A percentile compares a stretch with the other conserved stretches of the same genome.
Evolutionary conservation across 208 protist genomes (phyloP).

Genomic region (Crithidia thermophila): DNA sequence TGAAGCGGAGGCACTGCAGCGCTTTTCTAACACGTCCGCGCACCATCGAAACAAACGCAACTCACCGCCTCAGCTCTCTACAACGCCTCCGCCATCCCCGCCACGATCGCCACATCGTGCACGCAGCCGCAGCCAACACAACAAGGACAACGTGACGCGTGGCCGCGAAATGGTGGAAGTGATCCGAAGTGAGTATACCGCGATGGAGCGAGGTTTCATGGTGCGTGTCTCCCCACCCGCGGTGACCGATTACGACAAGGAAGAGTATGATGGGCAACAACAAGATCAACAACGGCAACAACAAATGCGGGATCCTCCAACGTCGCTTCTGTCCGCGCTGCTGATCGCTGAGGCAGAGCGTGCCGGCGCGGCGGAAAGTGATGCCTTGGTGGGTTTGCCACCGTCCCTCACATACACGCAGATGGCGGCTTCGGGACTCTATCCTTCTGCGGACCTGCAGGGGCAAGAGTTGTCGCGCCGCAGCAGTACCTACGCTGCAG

Average conservation of each 20-base stretch:
- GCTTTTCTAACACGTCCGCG: conserved; percentile 34
- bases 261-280: no score
- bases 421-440: not conserved
- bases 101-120: no score
- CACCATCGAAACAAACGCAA: conserved; percentile 9
- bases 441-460: not conserved
- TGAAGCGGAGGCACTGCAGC: conserved; percentile 20
- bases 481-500: no score
- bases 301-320: not conserved
- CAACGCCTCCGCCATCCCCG: conserved; percentile 6
- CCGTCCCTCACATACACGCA: no score
- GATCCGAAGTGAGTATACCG: not conserved
- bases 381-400: no score
- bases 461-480: no score
- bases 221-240: conserved; percentile 1
- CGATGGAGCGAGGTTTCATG: not conserved
- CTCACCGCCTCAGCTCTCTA: conserved; percentile 13
- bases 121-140: no score
- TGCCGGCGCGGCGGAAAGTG: conserved; percentile 4
- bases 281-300: not conserved
- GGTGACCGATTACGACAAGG: no score
- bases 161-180: no score
- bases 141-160: not conserved
- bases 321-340: conserved; percentile 17
- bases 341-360: conserved; percentile 25